Percentiles rank a stretch among this genome's conserved stretches.
Evolutionary conservation across 1,284 basidiomycete genomes (phyloP).

Genomic region (Austroboletus novae-zelandiae): DNA sequence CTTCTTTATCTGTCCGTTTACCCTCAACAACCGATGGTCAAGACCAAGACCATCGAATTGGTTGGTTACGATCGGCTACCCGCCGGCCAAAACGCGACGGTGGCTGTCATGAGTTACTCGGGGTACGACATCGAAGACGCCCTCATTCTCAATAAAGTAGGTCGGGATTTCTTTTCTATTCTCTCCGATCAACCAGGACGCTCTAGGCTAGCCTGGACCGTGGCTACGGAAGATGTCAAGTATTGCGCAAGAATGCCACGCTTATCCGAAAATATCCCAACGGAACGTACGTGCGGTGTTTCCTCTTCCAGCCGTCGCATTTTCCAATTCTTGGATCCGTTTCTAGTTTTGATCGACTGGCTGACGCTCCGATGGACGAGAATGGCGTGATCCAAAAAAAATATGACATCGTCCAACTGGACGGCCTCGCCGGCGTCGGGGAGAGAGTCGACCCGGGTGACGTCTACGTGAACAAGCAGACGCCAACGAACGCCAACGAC

Average conservation of each 20-base stretch:
- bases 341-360: slow-evolving; percentile 85
- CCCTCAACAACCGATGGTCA: slow-evolving; percentile 99
- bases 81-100: slow-evolving; percentile 97
- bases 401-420: slow-evolving; percentile 87
- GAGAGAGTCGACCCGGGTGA: slow-evolving; percentile 93
- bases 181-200: slow-evolving; percentile 6
- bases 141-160: slow-evolving; percentile 89
- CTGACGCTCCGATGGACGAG: slow-evolving; percentile 87
- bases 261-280: slow-evolving; percentile 96
- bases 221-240: slow-evolving; percentile 97
- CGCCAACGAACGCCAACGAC: slow-evolving; percentile 87
- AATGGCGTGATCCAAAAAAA: slow-evolving; percentile 78
- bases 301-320: slow-evolving; percentile 4
- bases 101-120: slow-evolving; percentile 99
- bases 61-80: slow-evolving; percentile 96
- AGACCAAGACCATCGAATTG: slow-evolving; percentile 97
- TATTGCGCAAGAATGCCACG: slow-evolving; percentile 93
- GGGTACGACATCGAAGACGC: slow-evolving; percentile 99
- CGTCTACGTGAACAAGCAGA: slow-evolving; percentile 96
- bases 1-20: slow-evolving; percentile 99
- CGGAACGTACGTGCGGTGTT: slow-evolving; percentile 71
- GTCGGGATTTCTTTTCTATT: slow-evolving; percentile 8
- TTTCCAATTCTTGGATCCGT: slow-evolving; percentile 6
- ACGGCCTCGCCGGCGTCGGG: slow-evolving; percentile 94
- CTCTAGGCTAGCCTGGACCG: slow-evolving; percentile 87